phyloP scores from a whole-genome alignment of 2,329 filamentous ascomycete species.

The Trichoderma sp. region DNA sequence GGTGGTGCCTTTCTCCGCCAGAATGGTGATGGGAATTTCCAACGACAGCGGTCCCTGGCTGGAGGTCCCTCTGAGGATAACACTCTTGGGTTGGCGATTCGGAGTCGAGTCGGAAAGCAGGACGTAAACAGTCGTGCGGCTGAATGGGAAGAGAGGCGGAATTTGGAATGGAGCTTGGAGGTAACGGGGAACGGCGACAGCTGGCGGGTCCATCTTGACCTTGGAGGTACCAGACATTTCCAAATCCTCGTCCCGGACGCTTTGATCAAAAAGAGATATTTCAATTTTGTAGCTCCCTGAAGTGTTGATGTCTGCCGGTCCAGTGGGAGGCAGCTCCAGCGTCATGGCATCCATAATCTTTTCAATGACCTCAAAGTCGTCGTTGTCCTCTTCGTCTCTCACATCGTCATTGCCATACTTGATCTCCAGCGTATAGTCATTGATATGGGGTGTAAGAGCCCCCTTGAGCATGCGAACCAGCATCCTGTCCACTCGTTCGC shows the following conservation, averaged over 20 bases:
- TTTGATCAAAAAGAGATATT: slow-evolving; percentile 62
- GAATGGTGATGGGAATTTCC: slow-evolving; percentile 61
- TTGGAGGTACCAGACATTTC: slow-evolving; percentile 31
- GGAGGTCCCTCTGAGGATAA: slow-evolving; percentile 61
- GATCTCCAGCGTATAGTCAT: slow-evolving; percentile 64
- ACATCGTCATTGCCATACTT: slow-evolving; percentile 47
- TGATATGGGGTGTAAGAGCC: slow-evolving; percentile 65
- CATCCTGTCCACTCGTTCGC: slow-evolving; percentile 68
- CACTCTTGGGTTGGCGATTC: slow-evolving; percentile 47
- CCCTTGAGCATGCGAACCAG: slow-evolving; percentile 75
- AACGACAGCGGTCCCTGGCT: slow-evolving; percentile 61
- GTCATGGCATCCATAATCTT: slow-evolving; percentile 53
- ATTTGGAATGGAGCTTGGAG: slow-evolving; percentile 66
- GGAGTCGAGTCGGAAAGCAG: slow-evolving; percentile 57
- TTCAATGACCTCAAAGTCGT: slow-evolving; percentile 66
- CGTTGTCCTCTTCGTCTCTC: slow-evolving; percentile 23
- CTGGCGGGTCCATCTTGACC: slow-evolving; percentile 49
- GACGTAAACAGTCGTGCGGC: slow-evolving; percentile 65
- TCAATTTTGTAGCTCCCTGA: slow-evolving; percentile 36
- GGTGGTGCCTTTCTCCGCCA: slow-evolving; percentile 50
- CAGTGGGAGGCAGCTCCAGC: slow-evolving; percentile 32
- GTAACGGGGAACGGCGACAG: slow-evolving; percentile 54
- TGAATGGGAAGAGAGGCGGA: slow-evolving; percentile 67
- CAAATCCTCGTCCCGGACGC: slow-evolving; percentile 47
- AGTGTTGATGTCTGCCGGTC: not conserved